Base-by-base conservation (phyloP, 2,329 filamentous ascomycete species). In the Chaetomium olivaceum region DNA sequence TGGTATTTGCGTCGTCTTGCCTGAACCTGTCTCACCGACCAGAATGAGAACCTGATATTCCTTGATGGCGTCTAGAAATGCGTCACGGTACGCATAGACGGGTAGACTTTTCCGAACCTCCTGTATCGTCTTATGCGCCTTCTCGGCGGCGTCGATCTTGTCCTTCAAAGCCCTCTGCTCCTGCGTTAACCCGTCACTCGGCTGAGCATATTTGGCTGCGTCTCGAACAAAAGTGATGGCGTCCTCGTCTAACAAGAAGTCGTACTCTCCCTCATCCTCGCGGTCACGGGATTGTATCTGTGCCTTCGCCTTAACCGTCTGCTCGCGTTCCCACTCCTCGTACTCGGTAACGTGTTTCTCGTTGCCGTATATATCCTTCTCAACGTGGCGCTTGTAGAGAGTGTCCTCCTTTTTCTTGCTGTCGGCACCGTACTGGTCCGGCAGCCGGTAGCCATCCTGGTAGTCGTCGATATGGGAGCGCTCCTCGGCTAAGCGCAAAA, bases 321-420 rank as follows among this genome's bases (percentile, higher is more conserved):
- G 94, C 75, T 98, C 94, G 65, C 87, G 82, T 76, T 99, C 95
- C 94, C 94, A 99, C 74, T 97, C 91, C 68, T 99, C 93, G 69
- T 97, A 91, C 76, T 99, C 95, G 0, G 93, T 97, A 65, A 97
- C 87, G 72, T 92, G 96, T 72, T 89, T 90, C 76, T 97, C 94
- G 69, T 95, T 89, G 4, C 93, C 93, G 72, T 89, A 89, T 72
- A 96, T 91, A 72, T 96, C 93, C 67, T 87, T 86, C 68, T 97
- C 93, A 3, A 97, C 89, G 71, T 97, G 94, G 59, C 93, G 87
- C 76, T 92, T 93, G 79, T 96, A 97, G 12, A 99, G 83, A 0
- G 91, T 92, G 27, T 96, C 91, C 69, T 95, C 87, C 76, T 98
- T 98, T 75, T 91, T 91, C 76, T 91, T 93, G 71, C 85, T 85